Evolutionary conservation across 306 rosid species (phyloP).

Genomic region (Ammopiptanthus mongolicus): DNA sequence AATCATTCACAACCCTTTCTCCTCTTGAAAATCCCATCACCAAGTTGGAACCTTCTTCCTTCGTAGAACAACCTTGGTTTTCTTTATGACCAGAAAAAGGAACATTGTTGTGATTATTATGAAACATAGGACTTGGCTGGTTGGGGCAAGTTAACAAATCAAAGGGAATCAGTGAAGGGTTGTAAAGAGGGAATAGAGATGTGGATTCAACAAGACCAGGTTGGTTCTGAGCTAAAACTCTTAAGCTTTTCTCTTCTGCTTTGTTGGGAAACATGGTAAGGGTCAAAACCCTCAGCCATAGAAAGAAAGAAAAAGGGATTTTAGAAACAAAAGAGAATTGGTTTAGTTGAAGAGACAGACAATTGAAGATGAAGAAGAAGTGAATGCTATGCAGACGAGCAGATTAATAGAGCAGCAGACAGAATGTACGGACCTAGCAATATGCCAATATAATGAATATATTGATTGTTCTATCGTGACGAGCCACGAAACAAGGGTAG

Average conservation of each 20-base stretch:
- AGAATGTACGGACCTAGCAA: too few species aligned
- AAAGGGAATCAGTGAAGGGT: conserved; percentile 48
- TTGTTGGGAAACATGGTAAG: conserved; percentile 79
- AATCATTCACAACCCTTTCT: conserved; percentile 9
- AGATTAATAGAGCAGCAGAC: too few species aligned
- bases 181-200: too few species aligned
- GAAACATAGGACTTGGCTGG: neutral
- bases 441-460: too few species aligned
- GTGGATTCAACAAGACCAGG: conserved; percentile 23
- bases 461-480: neutral
- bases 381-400: too few species aligned
- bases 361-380: neutral
- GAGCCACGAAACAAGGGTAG: neutral
- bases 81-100: neutral
- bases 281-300: conserved; percentile 74
- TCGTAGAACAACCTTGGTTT: neutral
- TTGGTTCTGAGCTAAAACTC: conserved; percentile 32
- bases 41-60: too few species aligned
- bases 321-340: neutral
- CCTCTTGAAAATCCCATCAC: too few species aligned
- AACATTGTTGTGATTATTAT: neutral
- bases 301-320: neutral
- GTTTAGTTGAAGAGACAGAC: neutral
- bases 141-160: conserved; percentile 30
- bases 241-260: conserved; percentile 78